Evolutionary conservation across 768 basidiomycete species (phyloP).

Genomic region (Naganishia vaughanmartiniae): DNA sequence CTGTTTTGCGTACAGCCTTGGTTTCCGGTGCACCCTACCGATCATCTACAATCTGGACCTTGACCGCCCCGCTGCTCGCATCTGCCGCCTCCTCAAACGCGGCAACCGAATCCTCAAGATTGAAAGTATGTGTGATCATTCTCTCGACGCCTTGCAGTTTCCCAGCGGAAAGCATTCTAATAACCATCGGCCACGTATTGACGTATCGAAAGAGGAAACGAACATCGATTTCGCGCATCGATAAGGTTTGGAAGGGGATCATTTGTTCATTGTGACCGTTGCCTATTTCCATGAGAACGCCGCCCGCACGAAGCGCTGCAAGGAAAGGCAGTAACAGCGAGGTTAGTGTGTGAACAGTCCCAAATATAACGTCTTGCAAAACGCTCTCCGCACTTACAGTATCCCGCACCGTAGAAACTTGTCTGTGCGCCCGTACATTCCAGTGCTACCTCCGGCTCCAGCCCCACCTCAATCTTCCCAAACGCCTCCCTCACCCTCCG

Average conservation of each 20-base stretch:
- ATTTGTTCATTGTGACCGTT: slow-evolving; percentile 37
- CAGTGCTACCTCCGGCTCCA: slow-evolving; percentile 37
- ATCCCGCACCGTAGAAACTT: slow-evolving; percentile 38
- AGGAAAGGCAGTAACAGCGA: not conserved
- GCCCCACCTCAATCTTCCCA: slow-evolving; percentile 32
- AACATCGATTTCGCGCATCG: slow-evolving; percentile 40
- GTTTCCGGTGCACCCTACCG: not conserved
- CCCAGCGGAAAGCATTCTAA: slow-evolving; percentile 33
- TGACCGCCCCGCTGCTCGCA: slow-evolving; percentile 40
- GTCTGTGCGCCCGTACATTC: slow-evolving; percentile 39
- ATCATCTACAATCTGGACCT: slow-evolving; percentile 40
- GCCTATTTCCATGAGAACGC: slow-evolving; percentile 38
- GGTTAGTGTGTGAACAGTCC: not conserved
- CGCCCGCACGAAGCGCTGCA: slow-evolving; percentile 39
- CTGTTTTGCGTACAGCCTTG: not conserved
- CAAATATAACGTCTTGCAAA: too few relatives aligned
- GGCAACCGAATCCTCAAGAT: slow-evolving; percentile 36
- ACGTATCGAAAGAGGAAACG: slow-evolving; percentile 40
- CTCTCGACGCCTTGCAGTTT: slow-evolving; percentile 34
- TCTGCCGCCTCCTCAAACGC: slow-evolving; percentile 43
- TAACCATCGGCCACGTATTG: slow-evolving; percentile 38
- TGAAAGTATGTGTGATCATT: slow-evolving; percentile 40
- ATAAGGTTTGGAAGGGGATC: slow-evolving; percentile 38
- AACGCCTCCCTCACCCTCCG: slow-evolving; percentile 31
- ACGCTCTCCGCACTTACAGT: slow-evolving; percentile 16